These are phyloP conservation scores for Saksenaea oblongispora DNA, from an alignment of 371 early-diverging fungal genomes.

Conservation along the genomic window DNA sequence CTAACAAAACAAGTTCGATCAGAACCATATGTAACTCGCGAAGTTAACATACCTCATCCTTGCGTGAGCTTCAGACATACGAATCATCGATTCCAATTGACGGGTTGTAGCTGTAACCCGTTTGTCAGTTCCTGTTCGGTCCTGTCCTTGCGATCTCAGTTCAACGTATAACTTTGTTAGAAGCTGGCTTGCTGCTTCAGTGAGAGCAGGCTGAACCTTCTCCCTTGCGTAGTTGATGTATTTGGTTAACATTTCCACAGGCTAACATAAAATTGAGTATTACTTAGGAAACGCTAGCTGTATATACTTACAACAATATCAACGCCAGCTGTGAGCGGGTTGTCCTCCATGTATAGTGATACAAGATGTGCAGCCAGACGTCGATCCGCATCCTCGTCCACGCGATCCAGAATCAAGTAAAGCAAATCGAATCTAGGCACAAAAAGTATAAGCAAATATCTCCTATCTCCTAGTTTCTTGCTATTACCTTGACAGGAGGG, in stretches of 20 bases:
- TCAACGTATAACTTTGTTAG: constrained; percentile 88
- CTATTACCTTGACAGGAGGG: constrained; percentile 86
- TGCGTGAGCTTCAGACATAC: constrained; percentile 99
- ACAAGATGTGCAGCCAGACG: constrained; percentile 88
- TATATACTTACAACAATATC: constrained; percentile 58
- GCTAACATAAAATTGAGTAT: constrained; percentile 42
- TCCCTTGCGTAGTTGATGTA: constrained; percentile 93
- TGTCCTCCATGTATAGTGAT: constrained; percentile 81
- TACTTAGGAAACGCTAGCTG: not conserved
- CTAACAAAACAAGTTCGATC: constrained; percentile 23
- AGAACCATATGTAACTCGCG: not conserved
- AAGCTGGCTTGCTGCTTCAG: constrained; percentile 77
- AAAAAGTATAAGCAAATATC: constrained; percentile 7
- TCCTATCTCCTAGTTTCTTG: not conserved
- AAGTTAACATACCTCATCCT: constrained; percentile 71
- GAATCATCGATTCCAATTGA: constrained; percentile 99
- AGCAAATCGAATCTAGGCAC: constrained; percentile 88
- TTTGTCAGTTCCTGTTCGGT: constrained; percentile 59
- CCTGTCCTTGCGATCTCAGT: constrained; percentile 82
- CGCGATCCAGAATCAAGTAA: constrained; percentile 91
- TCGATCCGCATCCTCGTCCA: constrained; percentile 87
- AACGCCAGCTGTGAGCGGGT: constrained; percentile 48
- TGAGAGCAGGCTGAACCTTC: constrained; percentile 79
- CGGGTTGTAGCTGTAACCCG: constrained; percentile 97
- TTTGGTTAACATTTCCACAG: constrained; percentile 79